Evolutionary conservation across 768 basidiomycete genomes (phyloP), one percentile per base, ranked within the genome.

Genomic region (Guyanaporus albipodus): DNA sequence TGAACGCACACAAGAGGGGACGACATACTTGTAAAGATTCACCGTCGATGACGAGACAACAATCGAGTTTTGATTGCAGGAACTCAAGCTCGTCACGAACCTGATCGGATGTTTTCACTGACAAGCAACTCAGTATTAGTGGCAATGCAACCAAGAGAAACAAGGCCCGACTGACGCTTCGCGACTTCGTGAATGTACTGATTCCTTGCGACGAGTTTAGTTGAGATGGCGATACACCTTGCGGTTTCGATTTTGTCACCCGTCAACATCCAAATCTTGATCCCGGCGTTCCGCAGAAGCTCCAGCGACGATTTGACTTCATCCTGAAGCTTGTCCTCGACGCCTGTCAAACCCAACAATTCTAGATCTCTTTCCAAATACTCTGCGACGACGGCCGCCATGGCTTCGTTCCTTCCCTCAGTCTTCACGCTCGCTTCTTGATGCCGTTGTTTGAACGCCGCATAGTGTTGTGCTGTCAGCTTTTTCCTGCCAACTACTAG

Each of bases 251-350:
- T 91, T 73, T 98, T 99, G 68, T 99, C 96, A 2, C 96, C 95
- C 0, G 96, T 99, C 58, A 98, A 74, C 96, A 98, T 98, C 96
- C 96, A 99, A 48, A 99, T 98, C 76, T 90, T 96, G 68, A 99
- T 83, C 4, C 95, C 95, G 0, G 95, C 96, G 63, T 98, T 98
- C 55, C 94, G 73, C 53, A 99, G 66, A 42, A 98, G 62, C 68
- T 98, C 96, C 48, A 99, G 70, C 2, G 96, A 96, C 36, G 85
- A 80, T 65, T 89, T 93, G 58, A 99, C 95, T 19, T 95, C 94
- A 50, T 98, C 96, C 60, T 99, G 96, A 48, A 99, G 69, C 69
- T 97, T 97, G 66, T 99, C 96, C 65, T 99, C 96, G 7, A 99
- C 96, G n/a, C 95, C 96, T 0, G 96, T 99, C 54, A 98, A 67